These are phyloP conservation scores for Trichosporon asahii DNA, from an alignment of 1,284 basidiomycete species.

Conservation along the genomic window DNA sequence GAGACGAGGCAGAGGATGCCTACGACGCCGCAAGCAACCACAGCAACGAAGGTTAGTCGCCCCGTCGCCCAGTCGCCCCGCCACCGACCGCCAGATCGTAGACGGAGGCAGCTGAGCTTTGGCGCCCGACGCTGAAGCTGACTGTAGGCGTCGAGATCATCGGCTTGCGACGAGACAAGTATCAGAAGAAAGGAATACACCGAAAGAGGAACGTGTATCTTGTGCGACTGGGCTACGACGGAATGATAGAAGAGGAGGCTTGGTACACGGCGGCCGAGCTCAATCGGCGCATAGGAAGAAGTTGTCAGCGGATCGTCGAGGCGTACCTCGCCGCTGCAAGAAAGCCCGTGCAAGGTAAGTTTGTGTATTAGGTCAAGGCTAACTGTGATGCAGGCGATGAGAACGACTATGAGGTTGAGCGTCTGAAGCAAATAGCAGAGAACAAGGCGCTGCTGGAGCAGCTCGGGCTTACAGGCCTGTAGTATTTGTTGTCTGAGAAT, in stretches of 20 bases:
- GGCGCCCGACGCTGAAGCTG: background rate
- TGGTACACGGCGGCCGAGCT: background rate
- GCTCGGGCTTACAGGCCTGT: conserved; percentile 9
- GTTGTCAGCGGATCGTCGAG: background rate
- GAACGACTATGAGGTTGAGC: conserved; percentile 18
- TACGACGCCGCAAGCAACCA: background rate
- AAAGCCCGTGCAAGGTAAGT: background rate
- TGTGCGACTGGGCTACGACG: background rate
- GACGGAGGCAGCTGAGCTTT: conserved; percentile 3
- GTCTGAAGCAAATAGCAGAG: conserved; percentile 15
- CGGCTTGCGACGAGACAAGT: background rate
- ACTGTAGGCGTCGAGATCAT: background rate
- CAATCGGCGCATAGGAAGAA: too few species aligned
- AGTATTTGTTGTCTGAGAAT: background rate
- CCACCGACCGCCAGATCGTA: background rate
- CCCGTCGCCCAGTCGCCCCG: background rate
- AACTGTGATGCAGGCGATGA: background rate
- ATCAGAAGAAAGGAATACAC: background rate
- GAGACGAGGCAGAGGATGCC: background rate
- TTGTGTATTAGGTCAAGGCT: background rate
- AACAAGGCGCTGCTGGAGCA: conserved; percentile 14
- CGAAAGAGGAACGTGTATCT: background rate
- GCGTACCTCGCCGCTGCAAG: background rate
- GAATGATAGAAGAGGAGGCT: background rate
- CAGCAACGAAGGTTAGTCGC: background rate